These are phyloP conservation scores for Manihot esculenta DNA, from an alignment of 441 rosid species.

Conservation along the genomic window DNA sequence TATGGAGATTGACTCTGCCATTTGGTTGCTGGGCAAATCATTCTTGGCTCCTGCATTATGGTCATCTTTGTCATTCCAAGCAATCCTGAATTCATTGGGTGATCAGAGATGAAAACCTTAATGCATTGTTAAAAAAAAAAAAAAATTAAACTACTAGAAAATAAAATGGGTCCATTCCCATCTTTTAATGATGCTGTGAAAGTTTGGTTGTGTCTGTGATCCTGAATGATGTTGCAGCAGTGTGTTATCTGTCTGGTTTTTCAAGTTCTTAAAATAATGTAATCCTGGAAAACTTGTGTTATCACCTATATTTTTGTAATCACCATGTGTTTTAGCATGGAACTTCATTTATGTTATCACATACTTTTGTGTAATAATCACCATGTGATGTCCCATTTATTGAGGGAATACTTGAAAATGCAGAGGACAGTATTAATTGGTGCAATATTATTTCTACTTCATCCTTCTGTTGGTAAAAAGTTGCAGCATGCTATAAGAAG, in stretches of 20 bases:
- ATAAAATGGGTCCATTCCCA: conserved; percentile 21
- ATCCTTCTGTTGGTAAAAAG: background rate
- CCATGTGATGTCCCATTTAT: too few relatives aligned
- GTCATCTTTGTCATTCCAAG: conserved; percentile 26
- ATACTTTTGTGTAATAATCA: too few relatives aligned
- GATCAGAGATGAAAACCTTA: conserved; percentile 29
- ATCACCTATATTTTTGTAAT: background rate
- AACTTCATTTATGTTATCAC: too few relatives aligned
- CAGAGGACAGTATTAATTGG: too few relatives aligned
- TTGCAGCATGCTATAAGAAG: background rate
- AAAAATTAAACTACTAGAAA: conserved; percentile 1
- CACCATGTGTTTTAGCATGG: background rate
- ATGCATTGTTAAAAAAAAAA: conserved; percentile 14
- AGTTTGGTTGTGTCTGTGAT: conserved; percentile 8
- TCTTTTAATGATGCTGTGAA: conserved; percentile 15
- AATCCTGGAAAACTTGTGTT: background rate
- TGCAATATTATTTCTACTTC: background rate
- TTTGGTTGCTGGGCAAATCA: conserved; percentile 87
- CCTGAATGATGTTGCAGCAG: conserved; percentile 8
- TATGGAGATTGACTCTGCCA: conserved; percentile 27
- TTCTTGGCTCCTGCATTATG: conserved; percentile 77
- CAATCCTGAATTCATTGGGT: conserved; percentile 16
- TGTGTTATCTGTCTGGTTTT: conserved; percentile 12
- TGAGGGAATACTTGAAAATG: too few relatives aligned
- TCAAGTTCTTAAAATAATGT: background rate